Base-by-base conservation (phyloP, 78 protist species). In the Dictyostelium citrinum region DNA sequence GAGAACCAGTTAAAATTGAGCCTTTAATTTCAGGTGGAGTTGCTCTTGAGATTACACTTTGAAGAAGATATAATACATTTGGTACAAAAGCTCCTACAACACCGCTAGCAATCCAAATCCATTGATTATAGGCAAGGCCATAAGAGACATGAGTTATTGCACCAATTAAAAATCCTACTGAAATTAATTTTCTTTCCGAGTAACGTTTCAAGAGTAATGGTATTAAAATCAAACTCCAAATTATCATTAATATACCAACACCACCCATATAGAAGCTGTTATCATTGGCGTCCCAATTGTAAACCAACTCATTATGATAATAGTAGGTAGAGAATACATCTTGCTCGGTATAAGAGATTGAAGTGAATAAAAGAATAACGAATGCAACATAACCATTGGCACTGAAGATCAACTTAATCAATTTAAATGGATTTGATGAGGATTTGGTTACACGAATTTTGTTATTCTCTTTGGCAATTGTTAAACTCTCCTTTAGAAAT, bases 11-110 rank as follows among this genome's bases (percentile, higher is more conserved):
- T 33, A 86, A 43, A 12, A 86, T 64, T 3, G 84, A 35, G 41
- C 91, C 91, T 75, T 74, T 78, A 37, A 84, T 55, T 45, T 84
- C 74, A 0, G 76, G 24, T 37, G 91, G 91, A 5, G 91, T 51
- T n/a, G 83, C 68, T 35, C 76, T 84, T 8, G 75, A 51, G 5
- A 84, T 58, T 12, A 84, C 41, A n/a, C 82, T 46, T 33, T 45
- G 82, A 22, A 74, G 49, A 11, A 75, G 17, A 41, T 41, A 39
- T 24, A 74, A 9, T 35, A 55, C 4, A 37, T 37, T 60, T 35
- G 41, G 17, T 27, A 58, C 29, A 81, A 86, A 86, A 7, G 72
- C 11, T 6, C 79, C 92, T 24, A 77, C 12, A 1, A 43, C 0
- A 22, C 33, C 46, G 29, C 22, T 33, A 9, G 20, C 83, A 12